Base-by-base conservation (phyloP, 352 stramenopile genomes). In the Globisporangium recalcitrans region DNA sequence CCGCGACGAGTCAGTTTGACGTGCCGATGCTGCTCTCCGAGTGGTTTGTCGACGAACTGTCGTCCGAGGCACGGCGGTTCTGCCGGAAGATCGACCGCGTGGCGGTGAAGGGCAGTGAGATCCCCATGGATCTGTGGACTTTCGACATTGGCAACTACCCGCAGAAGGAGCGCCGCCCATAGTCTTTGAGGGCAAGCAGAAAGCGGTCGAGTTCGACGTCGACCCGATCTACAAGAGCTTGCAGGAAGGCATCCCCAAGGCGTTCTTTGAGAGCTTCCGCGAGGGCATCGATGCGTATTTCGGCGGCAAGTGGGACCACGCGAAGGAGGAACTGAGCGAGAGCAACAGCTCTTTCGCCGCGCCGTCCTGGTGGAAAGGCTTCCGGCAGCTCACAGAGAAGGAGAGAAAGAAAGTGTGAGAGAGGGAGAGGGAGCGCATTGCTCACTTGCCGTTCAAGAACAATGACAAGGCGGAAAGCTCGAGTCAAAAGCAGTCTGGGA, bases 21-120 rank as follows among this genome's bases (percentile, higher is more conserved):
- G 87, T 98, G 11, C 90, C 86, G 6, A 93, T 99, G 69, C 75
- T 99, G 9, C 72, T 99, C 46, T 98, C 91, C 27, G 85, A 98
- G 54, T 96, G 93, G 70, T 97, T 99, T 36, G 85, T 98, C 46
- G 89, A 98, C 42, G 82, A 98, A 19, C 63, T 99, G 11, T 98
- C 93, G 13, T 29, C 74, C 3, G 77, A 91, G 32, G 93, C 88
- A 21, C 78, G 94, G 57, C 75, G 67, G 0, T 93, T 92, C 49
- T 97, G 96, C 52, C 78, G 97, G 13, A 94, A 98, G 62, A 87
- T 99, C 54, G 97, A 99, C 68, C 91, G 91, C 34, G 94, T 99
- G 1, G 97, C 90, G 44, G 94, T 99, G 27, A 99, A 99, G 80
- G 97, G 97, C 13, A 98, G 91, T 55, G 95, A 95, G 60, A 95